Evolutionary conservation across 208 protist species (phyloP), one percentile per base, ranked within the genome.

Genomic region (Wallacemonas rigidus): DNA sequence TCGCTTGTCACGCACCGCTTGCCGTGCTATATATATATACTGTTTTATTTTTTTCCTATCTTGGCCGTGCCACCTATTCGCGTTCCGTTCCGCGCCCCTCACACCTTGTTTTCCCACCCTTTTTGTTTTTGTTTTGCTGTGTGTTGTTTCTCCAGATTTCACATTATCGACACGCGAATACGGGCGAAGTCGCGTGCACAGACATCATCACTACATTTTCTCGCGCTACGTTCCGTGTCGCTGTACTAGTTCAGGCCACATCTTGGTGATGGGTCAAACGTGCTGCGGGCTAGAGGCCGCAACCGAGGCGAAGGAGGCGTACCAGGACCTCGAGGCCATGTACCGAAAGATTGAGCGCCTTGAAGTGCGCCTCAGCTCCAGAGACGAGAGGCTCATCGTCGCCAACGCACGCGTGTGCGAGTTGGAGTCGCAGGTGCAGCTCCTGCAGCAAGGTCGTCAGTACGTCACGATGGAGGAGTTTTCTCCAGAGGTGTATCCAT

Each of bases 321-420:
- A 60, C 17, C 55, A 60, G 35, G 55, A 60, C 55, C 55, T 60
- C 17, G 55, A 60, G 55, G 55, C 55, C 15, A 60, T 60, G 55
- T 60, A 60, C 17, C 55, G 55, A 12, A 60, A 60, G 17, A 60
- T 60, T 35, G 55, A 60, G 55, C 55, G 55, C 15, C 55, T 60
- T 38, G 15, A 60, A 60, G 55, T 60, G 15, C 55, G 55, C 15
- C 9, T 60, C 15, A 60, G 55, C 17, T 60, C 55, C 9, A 11
- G 55, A 11, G 55, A 60, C 55, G 55, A 60, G 55, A 60, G 35
- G 17, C 55, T 60, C 11, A 60, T 35, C 17, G 55, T 60, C 55
- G 55, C 55, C 15, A 60, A 60, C 17, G 17, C 55, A 17, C 55
- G 55, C 17, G 55, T 60, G 14, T 0, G 7, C 17, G 55, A 60